These are phyloP conservation scores for Trichoderma pleuroti DNA, from an alignment of 2,329 filamentous ascomycete genomes.

Conservation along the genomic window DNA sequence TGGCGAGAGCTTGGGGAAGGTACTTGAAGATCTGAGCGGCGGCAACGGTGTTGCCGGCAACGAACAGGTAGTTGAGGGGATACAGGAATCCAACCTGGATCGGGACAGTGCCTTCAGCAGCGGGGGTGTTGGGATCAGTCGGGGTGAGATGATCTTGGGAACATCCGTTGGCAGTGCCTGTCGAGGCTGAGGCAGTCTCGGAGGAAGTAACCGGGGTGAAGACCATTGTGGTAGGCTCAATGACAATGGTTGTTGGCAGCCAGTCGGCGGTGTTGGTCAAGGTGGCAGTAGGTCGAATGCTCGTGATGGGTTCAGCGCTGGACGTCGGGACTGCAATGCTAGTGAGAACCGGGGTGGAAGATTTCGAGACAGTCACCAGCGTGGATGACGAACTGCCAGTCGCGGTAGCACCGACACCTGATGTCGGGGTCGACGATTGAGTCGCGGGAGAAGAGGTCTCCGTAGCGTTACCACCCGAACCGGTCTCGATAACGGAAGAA, in stretches of 20 bases:
- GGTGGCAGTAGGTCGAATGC: slow-evolving; percentile 41
- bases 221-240: slow-evolving; percentile 45
- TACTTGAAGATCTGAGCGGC: slow-evolving; percentile 81
- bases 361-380: neutral
- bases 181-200: slow-evolving; percentile 42
- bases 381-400: neutral
- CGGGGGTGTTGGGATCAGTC: slow-evolving; percentile 49
- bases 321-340: slow-evolving; percentile 12
- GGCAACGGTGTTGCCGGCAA: slow-evolving; percentile 66
- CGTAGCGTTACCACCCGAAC: neutral
- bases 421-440: neutral
- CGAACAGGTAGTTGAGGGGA: slow-evolving; percentile 79
- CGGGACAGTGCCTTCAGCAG: slow-evolving; percentile 62
- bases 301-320: slow-evolving; percentile 33
- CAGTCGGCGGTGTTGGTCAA: slow-evolving; percentile 44
- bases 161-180: slow-evolving; percentile 62
- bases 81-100: slow-evolving; percentile 84
- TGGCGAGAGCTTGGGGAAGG: slow-evolving; percentile 67
- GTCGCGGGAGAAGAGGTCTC: neutral
- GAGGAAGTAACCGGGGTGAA: slow-evolving; percentile 31
- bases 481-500: neutral
- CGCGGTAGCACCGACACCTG: neutral
- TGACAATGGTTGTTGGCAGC: slow-evolving; percentile 60
- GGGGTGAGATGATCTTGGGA: slow-evolving; percentile 73
- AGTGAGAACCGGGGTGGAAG: slow-evolving; percentile 4